Percentiles rank a stretch among this genome's conserved stretches.
Conservation (phyloP, 345 rosid genomes). For the Crucihimalaya himalaica region DNA sequence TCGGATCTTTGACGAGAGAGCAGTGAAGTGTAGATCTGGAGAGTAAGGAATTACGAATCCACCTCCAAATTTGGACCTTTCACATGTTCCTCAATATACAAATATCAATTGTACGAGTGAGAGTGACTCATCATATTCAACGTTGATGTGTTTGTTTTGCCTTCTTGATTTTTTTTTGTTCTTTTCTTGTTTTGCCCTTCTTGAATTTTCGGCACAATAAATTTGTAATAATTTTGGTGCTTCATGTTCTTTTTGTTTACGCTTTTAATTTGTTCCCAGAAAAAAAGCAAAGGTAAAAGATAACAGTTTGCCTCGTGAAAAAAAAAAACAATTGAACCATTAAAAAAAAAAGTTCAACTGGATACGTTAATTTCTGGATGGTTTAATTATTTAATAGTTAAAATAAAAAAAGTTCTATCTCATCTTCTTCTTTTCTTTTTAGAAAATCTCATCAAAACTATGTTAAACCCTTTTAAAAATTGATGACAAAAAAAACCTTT, state of each 20-base stretch:
- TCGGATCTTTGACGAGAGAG: conserved; percentile 23
- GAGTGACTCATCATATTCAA: conserved; percentile 1
- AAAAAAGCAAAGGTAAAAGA: not conserved
- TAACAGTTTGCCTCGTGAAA: too few relatives aligned
- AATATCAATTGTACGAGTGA: conserved; percentile 7
- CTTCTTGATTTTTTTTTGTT: not conserved
- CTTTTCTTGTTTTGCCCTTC: not conserved
- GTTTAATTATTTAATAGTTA: not conserved
- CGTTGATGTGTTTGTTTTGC: conserved; percentile 4
- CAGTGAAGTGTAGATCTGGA: conserved; percentile 23
- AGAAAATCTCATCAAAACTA: not conserved
- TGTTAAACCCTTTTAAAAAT: too few relatives aligned
- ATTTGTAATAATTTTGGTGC: conserved; percentile 6
- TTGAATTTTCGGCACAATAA: conserved; percentile 32
- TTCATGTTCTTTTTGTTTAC: conserved; percentile 20
- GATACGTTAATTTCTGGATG: not conserved
- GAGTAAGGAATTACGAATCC: not conserved
- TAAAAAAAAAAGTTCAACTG: too few relatives aligned
- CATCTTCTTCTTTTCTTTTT: not conserved
- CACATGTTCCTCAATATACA: conserved; percentile 28
- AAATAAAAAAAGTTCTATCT: not conserved
- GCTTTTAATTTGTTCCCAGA: not conserved
- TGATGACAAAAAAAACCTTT: too few relatives aligned
- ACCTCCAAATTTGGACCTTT: conserved; percentile 15
- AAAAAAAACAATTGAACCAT: too few relatives aligned